Evolutionary conservation across 352 stramenopile species (phyloP), one percentile per base, ranked within the genome.

Genomic region (Phytophthora pinifolia): DNA sequence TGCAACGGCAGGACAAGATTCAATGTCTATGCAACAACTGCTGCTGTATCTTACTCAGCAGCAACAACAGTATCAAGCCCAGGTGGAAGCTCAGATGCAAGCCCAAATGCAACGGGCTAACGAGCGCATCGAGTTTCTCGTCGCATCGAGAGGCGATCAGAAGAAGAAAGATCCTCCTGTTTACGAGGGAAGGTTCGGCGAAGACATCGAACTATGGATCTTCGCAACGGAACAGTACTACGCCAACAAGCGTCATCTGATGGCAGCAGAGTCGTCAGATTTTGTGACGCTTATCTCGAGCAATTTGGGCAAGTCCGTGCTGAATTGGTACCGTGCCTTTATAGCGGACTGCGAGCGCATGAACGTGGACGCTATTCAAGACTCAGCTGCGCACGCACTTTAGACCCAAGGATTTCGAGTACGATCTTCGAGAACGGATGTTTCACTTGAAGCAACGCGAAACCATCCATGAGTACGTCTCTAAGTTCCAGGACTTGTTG

Each of bases 261-360:
- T n/a, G n/a, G n/a, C n/a, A n/a, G n/a, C n/a, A n/a, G n/a, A n/a
- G n/a, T n/a, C n/a, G 18, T 54, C 53, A 9, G 37, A n/a, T n/a
- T 61, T 54, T 44, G 44, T 54, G 35, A 49, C 44, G 14, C 5
- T 49, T 3, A 61, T 61, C 15, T 53, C 52, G 3, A 60, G 42
- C 31, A 60, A 60, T 30, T 48, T 48, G 14, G 43, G 43, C 27
- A 60, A 61, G 29, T 49, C 30, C 5, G 53, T 49, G 9, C n/a
- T 54, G 22, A 61, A 61, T 47, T 61, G 53, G 44, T 54, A 54
- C 18, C 53, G 53, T 14, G 36, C 53, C 1, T 54, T 54, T 54
- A 38, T 38, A 18, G 44, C 53, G 13, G 27, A 61, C 5, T 54
- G 43, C 18, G 52, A 53, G 27, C 46, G 46, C 29, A 25, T 45